A percentile compares a stretch with the other conserved stretches of the same genome.
phyloP scores from a whole-genome alignment of 2,329 filamentous ascomycete species.

The Colletotrichum sp. region DNA sequence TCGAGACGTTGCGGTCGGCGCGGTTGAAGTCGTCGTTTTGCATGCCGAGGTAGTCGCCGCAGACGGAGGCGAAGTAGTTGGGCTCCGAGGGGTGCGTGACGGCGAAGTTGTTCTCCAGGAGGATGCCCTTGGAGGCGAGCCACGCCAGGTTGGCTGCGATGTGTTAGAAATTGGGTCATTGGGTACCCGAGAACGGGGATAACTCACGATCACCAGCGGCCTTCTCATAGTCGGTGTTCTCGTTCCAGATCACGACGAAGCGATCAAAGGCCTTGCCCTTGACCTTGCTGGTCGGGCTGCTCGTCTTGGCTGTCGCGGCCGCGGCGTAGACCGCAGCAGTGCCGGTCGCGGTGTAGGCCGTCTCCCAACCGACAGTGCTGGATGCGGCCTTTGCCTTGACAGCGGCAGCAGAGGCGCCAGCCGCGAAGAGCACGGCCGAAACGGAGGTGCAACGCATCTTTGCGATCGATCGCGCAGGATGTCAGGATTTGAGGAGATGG shows the following conservation, averaged over 20 bases:
- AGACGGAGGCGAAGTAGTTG: slow-evolving; percentile 69
- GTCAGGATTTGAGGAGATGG: neutral
- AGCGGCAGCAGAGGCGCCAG: slow-evolving; percentile 28
- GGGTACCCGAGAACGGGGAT: neutral
- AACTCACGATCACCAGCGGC: slow-evolving; percentile 59
- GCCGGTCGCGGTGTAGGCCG: slow-evolving; percentile 56
- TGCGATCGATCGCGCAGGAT: neutral
- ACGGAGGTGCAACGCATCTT: neutral
- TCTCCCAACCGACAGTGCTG: slow-evolving; percentile 35
- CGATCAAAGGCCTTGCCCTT: slow-evolving; percentile 76
- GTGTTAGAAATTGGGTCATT: neutral
- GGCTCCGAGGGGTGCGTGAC: slow-evolving; percentile 71
- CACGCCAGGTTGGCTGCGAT: slow-evolving; percentile 27
- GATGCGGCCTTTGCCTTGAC: neutral
- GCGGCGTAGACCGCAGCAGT: slow-evolving; percentile 57
- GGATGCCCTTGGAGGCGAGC: slow-evolving; percentile 34
- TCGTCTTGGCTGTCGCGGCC: slow-evolving; percentile 64
- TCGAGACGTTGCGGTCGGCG: slow-evolving; percentile 65
- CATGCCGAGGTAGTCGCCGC: slow-evolving; percentile 69
- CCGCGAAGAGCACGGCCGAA: slow-evolving; percentile 27
- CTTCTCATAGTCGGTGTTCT: slow-evolving; percentile 75
- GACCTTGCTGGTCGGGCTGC: slow-evolving; percentile 66
- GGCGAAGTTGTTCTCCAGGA: slow-evolving; percentile 45
- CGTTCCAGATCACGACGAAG: slow-evolving; percentile 76
- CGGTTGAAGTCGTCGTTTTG: slow-evolving; percentile 65